Evolutionary conservation across 2,329 filamentous ascomycete genomes (phyloP).

Genomic region (Penicillium sp.): DNA sequence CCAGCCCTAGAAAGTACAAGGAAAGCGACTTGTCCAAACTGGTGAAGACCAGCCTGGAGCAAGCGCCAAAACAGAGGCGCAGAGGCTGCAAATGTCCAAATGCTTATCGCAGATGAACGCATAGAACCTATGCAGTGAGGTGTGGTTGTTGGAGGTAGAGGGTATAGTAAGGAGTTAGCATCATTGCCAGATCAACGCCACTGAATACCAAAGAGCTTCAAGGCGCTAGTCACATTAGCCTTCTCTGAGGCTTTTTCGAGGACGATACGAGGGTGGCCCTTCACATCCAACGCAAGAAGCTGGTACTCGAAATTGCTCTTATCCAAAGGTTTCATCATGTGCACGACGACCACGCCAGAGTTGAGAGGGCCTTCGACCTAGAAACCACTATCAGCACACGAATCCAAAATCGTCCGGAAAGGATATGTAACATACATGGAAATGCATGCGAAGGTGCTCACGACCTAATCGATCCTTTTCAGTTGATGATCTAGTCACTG

Average conservation of each 20-base stretch:
- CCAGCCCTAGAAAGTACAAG: constrained; percentile 13
- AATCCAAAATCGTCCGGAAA: background rate
- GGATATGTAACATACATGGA: constrained; percentile 59
- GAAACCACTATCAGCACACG: constrained; percentile 14
- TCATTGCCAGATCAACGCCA: constrained; percentile 34
- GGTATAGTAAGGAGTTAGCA: constrained; percentile 1
- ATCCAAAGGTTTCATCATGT: constrained; percentile 68
- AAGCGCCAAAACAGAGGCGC: background rate
- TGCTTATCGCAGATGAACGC: background rate
- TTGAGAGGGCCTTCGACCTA: constrained; percentile 75
- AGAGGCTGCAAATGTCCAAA: background rate
- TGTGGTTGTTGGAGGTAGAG: background rate
- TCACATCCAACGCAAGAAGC: constrained; percentile 76
- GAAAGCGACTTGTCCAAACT: background rate
- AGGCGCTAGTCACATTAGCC: constrained; percentile 39
- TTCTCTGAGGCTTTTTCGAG: constrained; percentile 45
- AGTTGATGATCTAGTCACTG: constrained; percentile 55
- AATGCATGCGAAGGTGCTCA: constrained; percentile 80
- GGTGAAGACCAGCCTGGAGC: background rate
- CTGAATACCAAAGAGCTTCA: constrained; percentile 51
- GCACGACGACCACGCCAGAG: constrained; percentile 70
- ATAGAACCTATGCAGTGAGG: background rate
- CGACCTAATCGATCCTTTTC: constrained; percentile 71
- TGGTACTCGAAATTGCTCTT: constrained; percentile 72
- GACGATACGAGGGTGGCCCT: constrained; percentile 53